These are phyloP conservation scores for Exophiala alcalophila DNA, from an alignment of 2,329 filamentous ascomycete species.

Conservation along the genomic window DNA sequence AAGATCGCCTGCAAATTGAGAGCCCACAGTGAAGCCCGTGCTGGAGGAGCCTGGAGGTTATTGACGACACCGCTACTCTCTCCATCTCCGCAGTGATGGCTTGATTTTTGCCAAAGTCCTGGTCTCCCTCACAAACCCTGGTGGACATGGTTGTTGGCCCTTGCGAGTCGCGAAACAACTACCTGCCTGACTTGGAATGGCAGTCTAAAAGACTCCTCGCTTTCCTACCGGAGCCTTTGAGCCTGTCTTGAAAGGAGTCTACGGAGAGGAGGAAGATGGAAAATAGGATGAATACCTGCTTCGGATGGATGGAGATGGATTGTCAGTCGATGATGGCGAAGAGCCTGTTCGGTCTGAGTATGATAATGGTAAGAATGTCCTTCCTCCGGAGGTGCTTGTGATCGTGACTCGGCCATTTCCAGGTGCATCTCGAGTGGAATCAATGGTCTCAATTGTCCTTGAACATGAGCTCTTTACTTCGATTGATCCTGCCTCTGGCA, in stretches of 20 bases:
- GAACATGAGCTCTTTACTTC: conserved; percentile 12
- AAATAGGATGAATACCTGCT: conserved; percentile 13
- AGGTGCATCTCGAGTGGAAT: conserved; percentile 11
- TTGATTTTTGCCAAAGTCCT: too few relatives aligned
- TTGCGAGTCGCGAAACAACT: too few relatives aligned
- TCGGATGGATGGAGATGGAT: conserved; percentile 7
- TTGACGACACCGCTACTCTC: too few relatives aligned
- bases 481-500: conserved; percentile 8
- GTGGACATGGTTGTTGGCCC: too few relatives aligned
- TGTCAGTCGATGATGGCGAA: background rate
- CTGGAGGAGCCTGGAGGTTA: too few relatives aligned
- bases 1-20: too few relatives aligned
- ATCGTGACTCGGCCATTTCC: conserved; percentile 5
- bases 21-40: too few relatives aligned
- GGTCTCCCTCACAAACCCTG: too few relatives aligned
- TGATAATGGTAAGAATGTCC: conserved; percentile 17
- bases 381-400: conserved; percentile 1
- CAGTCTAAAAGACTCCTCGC: conserved; percentile 1
- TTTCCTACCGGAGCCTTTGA: conserved; percentile 3
- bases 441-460: conserved; percentile 1
- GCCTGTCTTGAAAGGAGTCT: conserved; percentile 1
- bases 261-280: background rate
- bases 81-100: too few relatives aligned
- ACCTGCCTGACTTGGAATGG: conserved; percentile 8
- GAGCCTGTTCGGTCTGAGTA: conserved; percentile 2